These are phyloP conservation scores for Poronia punctata DNA, from an alignment of 495 filamentous ascomycete species.

Conservation along the genomic window DNA sequence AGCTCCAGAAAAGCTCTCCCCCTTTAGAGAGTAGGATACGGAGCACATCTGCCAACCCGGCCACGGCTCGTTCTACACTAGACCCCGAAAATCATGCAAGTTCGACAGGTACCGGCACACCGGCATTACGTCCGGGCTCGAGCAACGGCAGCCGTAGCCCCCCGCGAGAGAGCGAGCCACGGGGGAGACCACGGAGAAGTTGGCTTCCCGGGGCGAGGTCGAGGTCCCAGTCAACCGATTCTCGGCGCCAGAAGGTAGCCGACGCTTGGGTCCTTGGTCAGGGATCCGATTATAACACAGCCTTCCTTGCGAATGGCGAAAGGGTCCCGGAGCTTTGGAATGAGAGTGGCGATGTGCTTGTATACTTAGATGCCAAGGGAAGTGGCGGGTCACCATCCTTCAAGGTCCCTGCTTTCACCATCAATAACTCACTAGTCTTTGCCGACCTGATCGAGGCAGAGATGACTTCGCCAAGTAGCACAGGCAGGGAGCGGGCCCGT, in stretches of 20 bases:
- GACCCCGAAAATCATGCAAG: constrained; percentile 22
- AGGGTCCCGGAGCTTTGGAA: constrained; percentile 85
- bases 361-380: constrained; percentile 71
- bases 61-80: constrained; percentile 9
- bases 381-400: constrained; percentile 67
- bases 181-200: constrained; percentile 30
- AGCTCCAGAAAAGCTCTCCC: constrained; percentile 20
- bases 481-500: constrained; percentile 34
- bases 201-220: constrained; percentile 41
- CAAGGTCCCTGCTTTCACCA: constrained; percentile 62
- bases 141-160: constrained; percentile 31
- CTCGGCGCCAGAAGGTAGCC: constrained; percentile 16
- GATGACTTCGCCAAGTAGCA: constrained; percentile 33
- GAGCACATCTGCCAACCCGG: constrained; percentile 36
- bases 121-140: constrained; percentile 18
- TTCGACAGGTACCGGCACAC: constrained; percentile 1
- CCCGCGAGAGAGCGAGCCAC: constrained; percentile 19
- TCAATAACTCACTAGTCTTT: constrained; percentile 64
- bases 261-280: constrained; percentile 56
- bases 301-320: constrained; percentile 50
- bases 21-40: constrained; percentile 22
- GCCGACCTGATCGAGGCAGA: constrained; percentile 61
- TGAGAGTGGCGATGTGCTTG: constrained; percentile 69
- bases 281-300: constrained; percentile 56
- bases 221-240: constrained; percentile 32